Base-by-base conservation (phyloP, 2,329 filamentous ascomycete species). In the Colletotrichum sp. region DNA sequence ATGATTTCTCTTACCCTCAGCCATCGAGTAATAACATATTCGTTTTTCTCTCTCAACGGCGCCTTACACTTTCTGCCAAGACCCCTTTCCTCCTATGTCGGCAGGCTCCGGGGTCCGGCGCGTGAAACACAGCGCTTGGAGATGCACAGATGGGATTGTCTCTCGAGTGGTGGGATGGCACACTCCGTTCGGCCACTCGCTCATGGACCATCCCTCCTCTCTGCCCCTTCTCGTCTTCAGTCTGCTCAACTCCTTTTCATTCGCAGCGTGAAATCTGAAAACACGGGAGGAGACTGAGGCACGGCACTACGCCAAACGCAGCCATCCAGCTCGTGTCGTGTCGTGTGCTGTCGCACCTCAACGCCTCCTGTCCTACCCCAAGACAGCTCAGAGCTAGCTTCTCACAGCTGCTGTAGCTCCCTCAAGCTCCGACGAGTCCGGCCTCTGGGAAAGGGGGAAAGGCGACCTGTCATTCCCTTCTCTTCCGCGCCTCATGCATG, bases 41-140 rank as follows among this genome's bases (percentile, higher is more conserved):
- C 34, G 7, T 12, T 36, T 52, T 63, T 38, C 60, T 15, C 60
- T 24, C 48, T 72, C 43, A 58, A 55, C 61, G 61, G 58, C 43
- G n/a, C 67, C 12, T 32, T 34, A 3, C 26, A 13, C 21, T 26
- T 48, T 34, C 15, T 21, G 43, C 32, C 24, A 26, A 32, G 43
- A 71, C 13, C 38, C 63, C 15, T 28, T 48, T 24, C 15, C 55
- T 36, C 64, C 57, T 57, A 64, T 34, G 21, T 60, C 64, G 70
- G 70, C 73, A 75, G 38, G 73, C 73, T 65, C 73, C 73, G 70
- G 73, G 69, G 73, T 64, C 71, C 63, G 73, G 30, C 57, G 70
- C n/a, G 32, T 65, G 73, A 75, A 75, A 75, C 73, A 36, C 43
- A 58, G 57, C 70, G 73, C 73, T 75, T 75, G 70, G 70, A 75